Base-by-base conservation (phyloP, 352 stramenopile genomes). In the Phytophthora meadii region DNA sequence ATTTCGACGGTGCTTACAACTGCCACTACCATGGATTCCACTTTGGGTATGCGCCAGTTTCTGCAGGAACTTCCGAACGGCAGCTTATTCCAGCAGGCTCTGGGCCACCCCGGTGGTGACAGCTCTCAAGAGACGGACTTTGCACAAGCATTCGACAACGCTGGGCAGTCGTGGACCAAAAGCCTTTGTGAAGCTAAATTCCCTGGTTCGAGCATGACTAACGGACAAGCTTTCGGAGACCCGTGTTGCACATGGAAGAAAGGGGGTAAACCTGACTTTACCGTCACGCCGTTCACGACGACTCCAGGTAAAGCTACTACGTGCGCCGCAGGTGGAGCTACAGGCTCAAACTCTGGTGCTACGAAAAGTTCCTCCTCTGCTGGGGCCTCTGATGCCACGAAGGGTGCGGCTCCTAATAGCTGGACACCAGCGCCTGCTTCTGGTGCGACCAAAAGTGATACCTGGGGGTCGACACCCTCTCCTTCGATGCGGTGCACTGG, bases 171-270 rank as follows among this genome's bases (percentile, higher is more conserved):
- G 27, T 82, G 68, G 74, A 44, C 41, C 4, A 46, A 41, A 4
- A 52, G 11, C 24, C 15, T 73, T 17, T 69, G 59, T 19, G 24
- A 50, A n/a, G 34, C 41, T 8, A 65, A 45, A 12, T 70, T 74
- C 32, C 46, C 52, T 6, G 57, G 58, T 10, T 59, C 44, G 2
- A 60, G 15, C 39, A 72, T 72, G 59, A 72, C 66, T 19, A 72
- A 65, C 54, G 73, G 74, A 28, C 62, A 64, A n/a, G 73, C 68
- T 10, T 79, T 84, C 52, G 75, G 76, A 19, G 76, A 84, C 57
- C 72, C 72, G 40, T 84, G 76, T 49, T 84, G 76, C 70, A 79
- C 61, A 30, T 84, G 76, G 76, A 72, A 67, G 10, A 68, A 65
- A 39, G 61, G 63, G 27, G 73, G 55, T 11, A 73, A 56, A 1